These are phyloP conservation scores for Acanthamoeba lenticulata DNA, from an alignment of 208 protist species.

Conservation along the genomic window DNA sequence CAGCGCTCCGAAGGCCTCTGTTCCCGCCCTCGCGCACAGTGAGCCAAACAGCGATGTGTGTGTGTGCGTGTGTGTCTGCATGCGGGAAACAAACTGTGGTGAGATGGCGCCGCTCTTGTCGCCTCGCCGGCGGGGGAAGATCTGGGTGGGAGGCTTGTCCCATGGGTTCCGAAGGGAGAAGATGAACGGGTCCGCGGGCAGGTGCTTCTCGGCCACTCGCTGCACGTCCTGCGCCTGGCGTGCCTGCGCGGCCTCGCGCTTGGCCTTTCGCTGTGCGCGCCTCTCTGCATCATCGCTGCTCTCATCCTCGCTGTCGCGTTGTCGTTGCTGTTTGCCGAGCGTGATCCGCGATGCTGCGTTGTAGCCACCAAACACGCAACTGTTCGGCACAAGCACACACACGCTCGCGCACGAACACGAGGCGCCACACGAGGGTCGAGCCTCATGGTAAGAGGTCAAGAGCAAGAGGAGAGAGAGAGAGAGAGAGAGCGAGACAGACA, in stretches of 20 bases:
- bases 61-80: too few relatives aligned
- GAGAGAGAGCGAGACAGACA: too few relatives aligned
- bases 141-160: neutral
- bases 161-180: neutral
- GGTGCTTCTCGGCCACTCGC: neutral
- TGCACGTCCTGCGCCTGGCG: neutral
- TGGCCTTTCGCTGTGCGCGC: neutral
- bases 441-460: too few relatives aligned
- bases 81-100: neutral
- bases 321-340: neutral
- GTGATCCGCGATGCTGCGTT: neutral
- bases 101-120: neutral
- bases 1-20: neutral
- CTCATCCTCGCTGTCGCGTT: neutral
- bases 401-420: neutral
- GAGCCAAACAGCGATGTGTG: too few relatives aligned
- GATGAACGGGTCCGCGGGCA: constrained; percentile 1
- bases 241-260: neutral
- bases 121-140: neutral
- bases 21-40: neutral
- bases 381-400: neutral
- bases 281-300: neutral
- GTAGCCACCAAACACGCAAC: neutral
- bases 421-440: neutral
- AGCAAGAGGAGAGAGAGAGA: too few relatives aligned